Evolutionary conservation across 1,139 yeast species (phyloP).

Genomic region (Blastobotrys petasosporus): DNA sequence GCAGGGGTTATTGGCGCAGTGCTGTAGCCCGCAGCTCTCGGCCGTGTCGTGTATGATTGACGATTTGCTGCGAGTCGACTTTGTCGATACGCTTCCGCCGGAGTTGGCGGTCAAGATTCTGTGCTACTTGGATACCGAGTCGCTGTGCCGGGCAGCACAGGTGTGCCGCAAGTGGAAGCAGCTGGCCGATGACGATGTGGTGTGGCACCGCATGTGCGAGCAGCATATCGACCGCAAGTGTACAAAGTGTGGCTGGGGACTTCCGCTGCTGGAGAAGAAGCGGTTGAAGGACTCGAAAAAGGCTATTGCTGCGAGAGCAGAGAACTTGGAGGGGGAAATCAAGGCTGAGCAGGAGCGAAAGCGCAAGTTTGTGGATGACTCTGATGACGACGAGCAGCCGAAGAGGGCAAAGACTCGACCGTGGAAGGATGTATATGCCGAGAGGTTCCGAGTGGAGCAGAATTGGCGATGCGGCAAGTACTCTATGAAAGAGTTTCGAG

Average conservation of each 20-base stretch:
- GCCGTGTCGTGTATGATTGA: constrained; percentile 75
- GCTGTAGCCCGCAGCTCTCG: constrained; percentile 92
- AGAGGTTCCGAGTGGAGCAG: constrained; percentile 81
- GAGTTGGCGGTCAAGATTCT: constrained; percentile 80
- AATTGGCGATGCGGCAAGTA: constrained; percentile 89
- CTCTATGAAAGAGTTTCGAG: constrained; percentile 58
- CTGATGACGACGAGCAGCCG: constrained; percentile 9
- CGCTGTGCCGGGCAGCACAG: constrained; percentile 88
- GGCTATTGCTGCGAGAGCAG: constrained; percentile 29
- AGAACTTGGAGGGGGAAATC: constrained; percentile 4
- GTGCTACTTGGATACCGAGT: constrained; percentile 84
- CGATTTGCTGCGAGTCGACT: constrained; percentile 78
- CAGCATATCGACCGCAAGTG: constrained; percentile 96
- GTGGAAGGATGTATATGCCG: constrained; percentile 93
- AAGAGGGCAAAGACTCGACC: constrained; percentile 52
- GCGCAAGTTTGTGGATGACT: constrained; percentile 12
- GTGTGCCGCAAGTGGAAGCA: constrained; percentile 81
- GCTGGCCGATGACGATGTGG: constrained; percentile 91
- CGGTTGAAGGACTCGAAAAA: constrained; percentile 32
- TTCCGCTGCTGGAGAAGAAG: constrained; percentile 63
- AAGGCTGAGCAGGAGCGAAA: constrained; percentile 3
- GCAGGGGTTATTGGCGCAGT: constrained; percentile 78
- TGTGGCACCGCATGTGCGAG: constrained; percentile 98
- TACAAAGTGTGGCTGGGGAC: constrained; percentile 98
- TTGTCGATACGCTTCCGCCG: constrained; percentile 74